Conservation (phyloP, 768 basidiomycete genomes). For the Rhodosporidiobolus odoratus region DNA sequence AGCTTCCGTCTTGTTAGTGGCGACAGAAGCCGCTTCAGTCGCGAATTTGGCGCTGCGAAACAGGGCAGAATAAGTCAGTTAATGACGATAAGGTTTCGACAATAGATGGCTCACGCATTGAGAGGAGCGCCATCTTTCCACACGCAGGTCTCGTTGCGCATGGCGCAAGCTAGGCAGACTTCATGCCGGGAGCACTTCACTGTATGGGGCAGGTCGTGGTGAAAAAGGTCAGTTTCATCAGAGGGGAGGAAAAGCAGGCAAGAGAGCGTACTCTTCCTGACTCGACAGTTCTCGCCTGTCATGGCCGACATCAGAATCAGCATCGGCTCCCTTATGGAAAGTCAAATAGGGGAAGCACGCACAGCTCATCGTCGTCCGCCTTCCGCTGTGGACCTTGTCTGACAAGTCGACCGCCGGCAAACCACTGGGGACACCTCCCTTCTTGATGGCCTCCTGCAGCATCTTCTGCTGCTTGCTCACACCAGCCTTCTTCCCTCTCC, state of each 20-base stretch:
- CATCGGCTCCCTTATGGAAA: not conserved
- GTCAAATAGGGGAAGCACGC: not conserved
- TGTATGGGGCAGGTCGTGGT: not conserved
- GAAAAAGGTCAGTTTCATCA: not conserved
- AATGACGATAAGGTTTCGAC: not conserved
- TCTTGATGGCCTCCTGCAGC: not conserved
- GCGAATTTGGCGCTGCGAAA: not conserved
- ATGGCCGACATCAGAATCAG: not conserved
- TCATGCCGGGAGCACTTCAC: conserved; percentile 5
- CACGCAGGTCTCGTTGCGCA: not conserved
- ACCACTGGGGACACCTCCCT: too few relatives aligned
- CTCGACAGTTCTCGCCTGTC: conserved; percentile 17
- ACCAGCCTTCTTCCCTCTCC: not conserved
- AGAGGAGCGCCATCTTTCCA: conserved; percentile 5
- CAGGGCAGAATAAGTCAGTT: not conserved
- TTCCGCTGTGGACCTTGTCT: not conserved
- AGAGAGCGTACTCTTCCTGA: not conserved
- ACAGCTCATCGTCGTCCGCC: not conserved
- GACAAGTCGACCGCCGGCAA: not conserved
- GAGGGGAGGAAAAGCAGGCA: not conserved
- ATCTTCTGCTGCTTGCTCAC: not conserved
- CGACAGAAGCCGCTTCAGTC: not conserved
- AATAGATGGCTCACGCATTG: not conserved
- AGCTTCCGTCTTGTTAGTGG: not conserved
- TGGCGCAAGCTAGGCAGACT: not conserved